A percentile compares a stretch with the other conserved stretches of the same genome.
phyloP scores from a whole-genome alignment of 192 early-diverging fungal species.

The Gryganskiella cystojenkinii region DNA sequence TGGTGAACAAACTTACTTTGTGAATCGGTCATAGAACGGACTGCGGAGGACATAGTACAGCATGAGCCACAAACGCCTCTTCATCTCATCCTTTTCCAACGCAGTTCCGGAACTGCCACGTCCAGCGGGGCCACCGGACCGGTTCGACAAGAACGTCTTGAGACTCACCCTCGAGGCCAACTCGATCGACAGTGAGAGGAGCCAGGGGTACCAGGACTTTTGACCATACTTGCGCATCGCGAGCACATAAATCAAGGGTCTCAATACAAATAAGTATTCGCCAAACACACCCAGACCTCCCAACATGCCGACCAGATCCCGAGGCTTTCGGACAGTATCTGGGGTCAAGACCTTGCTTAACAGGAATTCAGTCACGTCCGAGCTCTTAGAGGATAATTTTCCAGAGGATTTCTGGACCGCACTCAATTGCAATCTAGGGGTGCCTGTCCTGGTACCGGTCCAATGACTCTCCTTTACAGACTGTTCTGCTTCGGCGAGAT shows the following conservation, averaged over 20 bases:
- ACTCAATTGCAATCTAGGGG: slow-evolving; percentile 36
- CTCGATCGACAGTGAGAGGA: slow-evolving; percentile 83
- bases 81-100: slow-evolving; percentile 84
- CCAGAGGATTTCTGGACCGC: slow-evolving; percentile 38
- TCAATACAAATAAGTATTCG: slow-evolving; percentile 85
- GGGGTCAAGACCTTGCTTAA: slow-evolving; percentile 66
- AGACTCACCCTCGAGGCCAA: slow-evolving; percentile 59
- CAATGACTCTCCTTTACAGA: slow-evolving; percentile 42
- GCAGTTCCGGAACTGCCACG: slow-evolving; percentile 56
- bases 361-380: slow-evolving; percentile 65
- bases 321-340: slow-evolving; percentile 72
- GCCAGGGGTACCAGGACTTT: slow-evolving; percentile 86
- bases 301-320: slow-evolving; percentile 73
- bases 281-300: slow-evolving; percentile 64
- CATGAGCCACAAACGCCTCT: slow-evolving; percentile 76
- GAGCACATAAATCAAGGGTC: slow-evolving; percentile 89
- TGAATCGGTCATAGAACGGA: slow-evolving; percentile 85
- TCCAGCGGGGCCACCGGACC: slow-evolving; percentile 28
- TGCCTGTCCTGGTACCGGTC: slow-evolving; percentile 56
- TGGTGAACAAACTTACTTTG: slow-evolving; percentile 62
- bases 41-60: slow-evolving; percentile 86
- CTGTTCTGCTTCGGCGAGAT: slow-evolving; percentile 24
- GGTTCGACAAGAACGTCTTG: slow-evolving; percentile 35
- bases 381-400: slow-evolving; percentile 25
- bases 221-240: slow-evolving; percentile 79